These are phyloP conservation scores for Sporothrix globosa DNA, from an alignment of 2,329 filamentous ascomycete species.

Conservation along the genomic window DNA sequence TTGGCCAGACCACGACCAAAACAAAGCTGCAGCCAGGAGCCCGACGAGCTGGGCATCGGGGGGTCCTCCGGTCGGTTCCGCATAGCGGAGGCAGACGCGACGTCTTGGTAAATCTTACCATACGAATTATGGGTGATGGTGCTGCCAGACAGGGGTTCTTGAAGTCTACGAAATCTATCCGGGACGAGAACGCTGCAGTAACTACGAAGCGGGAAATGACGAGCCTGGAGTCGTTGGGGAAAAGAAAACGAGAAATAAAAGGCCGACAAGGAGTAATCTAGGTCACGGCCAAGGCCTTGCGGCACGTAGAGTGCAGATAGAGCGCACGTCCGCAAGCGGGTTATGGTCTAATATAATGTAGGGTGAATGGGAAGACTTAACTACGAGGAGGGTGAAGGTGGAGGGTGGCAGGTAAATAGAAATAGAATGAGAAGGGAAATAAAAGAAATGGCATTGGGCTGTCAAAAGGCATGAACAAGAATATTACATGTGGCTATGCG, in stretches of 20 bases:
- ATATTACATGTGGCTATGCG: conserved; percentile 1
- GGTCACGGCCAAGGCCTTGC: not conserved
- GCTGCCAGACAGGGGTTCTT: not conserved
- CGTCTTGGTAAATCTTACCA: no score
- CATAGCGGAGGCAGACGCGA: not conserved
- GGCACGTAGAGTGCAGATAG: not conserved
- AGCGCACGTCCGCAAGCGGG: not conserved
- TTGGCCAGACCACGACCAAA: not conserved
- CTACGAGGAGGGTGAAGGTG: not conserved
- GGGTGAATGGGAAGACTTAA: conserved; percentile 20
- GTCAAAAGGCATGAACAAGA: conserved; percentile 4
- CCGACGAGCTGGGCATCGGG: not conserved
- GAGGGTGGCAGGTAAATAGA: not conserved
- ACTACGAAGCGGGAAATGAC: not conserved
- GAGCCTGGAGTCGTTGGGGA: not conserved
- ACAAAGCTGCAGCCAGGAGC: not conserved
- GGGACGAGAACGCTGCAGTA: conserved; percentile 13
- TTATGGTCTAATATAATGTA: not conserved
- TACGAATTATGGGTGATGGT: not conserved
- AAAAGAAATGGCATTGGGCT: not conserved
- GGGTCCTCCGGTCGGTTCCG: conserved; percentile 16
- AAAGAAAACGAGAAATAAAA: no score
- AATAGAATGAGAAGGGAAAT: not conserved
- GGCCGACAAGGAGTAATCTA: no score
- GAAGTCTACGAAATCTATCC: conserved; percentile 10